These are phyloP conservation scores for Wickerhamomyces strasburgensis DNA, from an alignment of 805 yeast genomes.

Conservation along the genomic window DNA sequence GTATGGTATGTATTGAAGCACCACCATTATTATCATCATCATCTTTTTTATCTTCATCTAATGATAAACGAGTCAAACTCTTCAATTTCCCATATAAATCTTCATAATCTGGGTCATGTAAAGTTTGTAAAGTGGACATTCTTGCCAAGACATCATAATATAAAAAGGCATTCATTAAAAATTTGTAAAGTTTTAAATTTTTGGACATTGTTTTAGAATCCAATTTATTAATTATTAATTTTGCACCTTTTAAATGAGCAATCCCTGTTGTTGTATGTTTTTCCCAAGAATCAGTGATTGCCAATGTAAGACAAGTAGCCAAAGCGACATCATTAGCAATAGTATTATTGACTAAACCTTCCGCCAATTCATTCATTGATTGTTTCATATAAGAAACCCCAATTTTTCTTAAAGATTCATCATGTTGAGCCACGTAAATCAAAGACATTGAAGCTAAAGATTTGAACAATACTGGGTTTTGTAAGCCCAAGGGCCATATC, in stretches of 20 bases:
- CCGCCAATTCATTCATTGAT: conserved; percentile 54
- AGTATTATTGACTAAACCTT: conserved; percentile 41
- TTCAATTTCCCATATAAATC: conserved; percentile 9
- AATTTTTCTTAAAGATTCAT: conserved; percentile 38
- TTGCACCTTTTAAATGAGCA: conserved; percentile 64
- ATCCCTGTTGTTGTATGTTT: conserved; percentile 62
- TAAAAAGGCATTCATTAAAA: conserved; percentile 46
- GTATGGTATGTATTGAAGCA: neutral
- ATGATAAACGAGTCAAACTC: neutral
- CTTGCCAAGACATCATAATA: conserved; percentile 65
- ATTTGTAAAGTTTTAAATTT: conserved; percentile 17
- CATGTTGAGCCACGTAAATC: conserved; percentile 50
- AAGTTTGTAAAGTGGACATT: conserved; percentile 48
- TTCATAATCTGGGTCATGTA: conserved; percentile 27
- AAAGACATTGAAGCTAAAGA: conserved; percentile 65
- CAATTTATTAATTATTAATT: conserved; percentile 49
- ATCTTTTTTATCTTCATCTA: neutral
- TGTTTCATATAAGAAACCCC: conserved; percentile 56
- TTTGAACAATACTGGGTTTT: conserved; percentile 52
- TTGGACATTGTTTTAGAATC: conserved; percentile 8
- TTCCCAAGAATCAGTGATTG: conserved; percentile 67
- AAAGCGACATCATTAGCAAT: conserved; percentile 62
- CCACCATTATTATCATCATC: neutral
- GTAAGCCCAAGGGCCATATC: conserved; percentile 51
- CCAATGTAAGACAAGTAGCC: conserved; percentile 58